These are phyloP conservation scores for Omphalotus guepiniiformis DNA, from an alignment of 768 basidiomycete species.

Conservation along the genomic window DNA sequence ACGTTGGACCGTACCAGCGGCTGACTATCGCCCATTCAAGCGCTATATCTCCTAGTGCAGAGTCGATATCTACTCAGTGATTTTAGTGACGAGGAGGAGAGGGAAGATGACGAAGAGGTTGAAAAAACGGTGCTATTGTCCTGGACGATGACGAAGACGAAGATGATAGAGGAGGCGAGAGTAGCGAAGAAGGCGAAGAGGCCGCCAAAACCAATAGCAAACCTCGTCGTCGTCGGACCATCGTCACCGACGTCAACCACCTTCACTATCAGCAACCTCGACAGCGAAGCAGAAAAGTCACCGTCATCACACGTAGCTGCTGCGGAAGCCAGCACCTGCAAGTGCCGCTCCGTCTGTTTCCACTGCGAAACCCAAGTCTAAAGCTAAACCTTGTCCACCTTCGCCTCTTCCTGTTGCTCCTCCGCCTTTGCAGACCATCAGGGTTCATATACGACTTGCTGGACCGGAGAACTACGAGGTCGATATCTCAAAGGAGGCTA, in stretches of 20 bases:
- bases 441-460: constrained; percentile 65
- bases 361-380: constrained; percentile 40
- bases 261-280: neutral
- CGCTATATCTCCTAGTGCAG: neutral
- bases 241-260: neutral
- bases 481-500: constrained; percentile 54
- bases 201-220: neutral
- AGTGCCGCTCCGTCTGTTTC: constrained; percentile 2
- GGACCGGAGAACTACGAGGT: constrained; percentile 76
- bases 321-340: neutral
- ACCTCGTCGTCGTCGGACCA: no score
- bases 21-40: neutral
- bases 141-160: constrained; percentile 4
- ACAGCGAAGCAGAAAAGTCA: neutral
- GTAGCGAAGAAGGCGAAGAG: neutral
- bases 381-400: constrained; percentile 40
- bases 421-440: constrained; percentile 57
- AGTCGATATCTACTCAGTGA: neutral
- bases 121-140: neutral
- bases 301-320: neutral
- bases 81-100: constrained; percentile 1
- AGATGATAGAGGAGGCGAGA: neutral
- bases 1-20: neutral
- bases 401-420: constrained; percentile 56
- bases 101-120: constrained; percentile 4